Base-by-base conservation (phyloP, 2,329 filamentous ascomycete species). In the Alternaria longipes region DNA sequence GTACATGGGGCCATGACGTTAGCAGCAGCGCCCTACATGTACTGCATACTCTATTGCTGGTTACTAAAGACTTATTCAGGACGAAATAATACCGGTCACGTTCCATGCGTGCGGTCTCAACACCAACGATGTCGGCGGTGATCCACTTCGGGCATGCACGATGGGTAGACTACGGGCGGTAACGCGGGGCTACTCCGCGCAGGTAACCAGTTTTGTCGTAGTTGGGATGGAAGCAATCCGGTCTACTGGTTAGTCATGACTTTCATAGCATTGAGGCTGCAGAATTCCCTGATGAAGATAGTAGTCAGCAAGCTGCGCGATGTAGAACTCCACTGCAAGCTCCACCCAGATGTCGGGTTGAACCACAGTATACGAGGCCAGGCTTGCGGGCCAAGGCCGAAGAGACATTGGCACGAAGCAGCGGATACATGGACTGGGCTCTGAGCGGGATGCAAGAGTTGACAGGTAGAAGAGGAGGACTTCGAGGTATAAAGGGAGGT, bases 401-500 rank as follows among this genome's bases (percentile, higher is more conserved):
- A 7, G 16, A 50, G 5, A 54, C n/a, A 26, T 57, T 28, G 22
- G 49, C 28, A 54, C 22, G 41, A 54, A 26, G 36, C 6, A 38
- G 28, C 5, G 2, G 16, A 32, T 58, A 53, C 26, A 49, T 54
- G 22, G 46, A 51, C 16, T 45, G 50, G 28, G 36, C 9, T 51
- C 24, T 22, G 12, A 20, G 18, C n/a, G 7, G 40, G 34, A 47
- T 11, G 16, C n/a, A 22, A 12, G 53, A 41, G 56, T n/a, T 18
- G 41, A 51, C 22, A 47, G 47, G 20, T 20, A 14, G 49, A 56
- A 4, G 34, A 46, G 41, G 18, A 32, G 26, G 28, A 38, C 12
- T 28, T 9, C 20, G 45, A 62, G 42, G 65, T 76, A 76, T 75
- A 76, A 74, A 68, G 60, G 68, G 56, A 38, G 53, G 46, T 38